A percentile compares a stretch with the other conserved stretches of the same genome.
phyloP scores from a whole-genome alignment of 2,329 filamentous ascomycete species.

The Hypoxylon sp. region DNA sequence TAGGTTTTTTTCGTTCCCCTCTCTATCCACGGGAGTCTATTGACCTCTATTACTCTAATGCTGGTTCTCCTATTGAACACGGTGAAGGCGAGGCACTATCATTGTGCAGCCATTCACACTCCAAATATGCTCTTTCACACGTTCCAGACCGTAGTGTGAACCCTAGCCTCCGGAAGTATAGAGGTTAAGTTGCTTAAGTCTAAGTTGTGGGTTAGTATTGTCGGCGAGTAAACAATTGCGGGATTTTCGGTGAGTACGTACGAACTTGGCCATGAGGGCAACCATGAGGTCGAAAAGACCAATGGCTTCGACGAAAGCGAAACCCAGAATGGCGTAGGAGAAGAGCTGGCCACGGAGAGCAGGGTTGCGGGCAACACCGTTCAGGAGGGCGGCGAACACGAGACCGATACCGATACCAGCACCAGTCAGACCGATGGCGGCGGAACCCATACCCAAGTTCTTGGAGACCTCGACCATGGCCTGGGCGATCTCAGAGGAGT shows the following conservation, averaged over 20 bases:
- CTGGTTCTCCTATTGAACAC: slow-evolving; percentile 54
- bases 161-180: slow-evolving; percentile 51
- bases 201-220: slow-evolving; percentile 41
- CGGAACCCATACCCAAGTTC: slow-evolving; percentile 90
- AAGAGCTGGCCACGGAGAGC: slow-evolving; percentile 95
- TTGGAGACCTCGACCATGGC: slow-evolving; percentile 92
- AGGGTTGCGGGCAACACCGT: slow-evolving; percentile 93
- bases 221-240: slow-evolving; percentile 4
- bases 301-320: slow-evolving; percentile 94
- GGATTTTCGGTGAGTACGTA: slow-evolving; percentile 62
- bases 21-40: slow-evolving; percentile 50
- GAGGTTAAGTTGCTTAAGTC: slow-evolving; percentile 55
- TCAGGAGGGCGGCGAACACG: slow-evolving; percentile 91
- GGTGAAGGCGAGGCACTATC: slow-evolving; percentile 44
- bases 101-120: slow-evolving; percentile 46
- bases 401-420: slow-evolving; percentile 96
- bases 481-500: slow-evolving; percentile 90
- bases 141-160: slow-evolving; percentile 50
- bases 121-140: slow-evolving; percentile 51
- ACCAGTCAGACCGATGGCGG: slow-evolving; percentile 92
- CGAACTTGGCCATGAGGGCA: slow-evolving; percentile 94
- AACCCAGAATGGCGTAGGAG: slow-evolving; percentile 95
- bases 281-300: slow-evolving; percentile 92
- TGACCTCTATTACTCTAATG: slow-evolving; percentile 56
- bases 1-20: slow-evolving; percentile 44